Evolutionary conservation across 495 filamentous ascomycete species (phyloP), one percentile per base, ranked within the genome.

Genomic region (Hypoxylon lienhwacheense): DNA sequence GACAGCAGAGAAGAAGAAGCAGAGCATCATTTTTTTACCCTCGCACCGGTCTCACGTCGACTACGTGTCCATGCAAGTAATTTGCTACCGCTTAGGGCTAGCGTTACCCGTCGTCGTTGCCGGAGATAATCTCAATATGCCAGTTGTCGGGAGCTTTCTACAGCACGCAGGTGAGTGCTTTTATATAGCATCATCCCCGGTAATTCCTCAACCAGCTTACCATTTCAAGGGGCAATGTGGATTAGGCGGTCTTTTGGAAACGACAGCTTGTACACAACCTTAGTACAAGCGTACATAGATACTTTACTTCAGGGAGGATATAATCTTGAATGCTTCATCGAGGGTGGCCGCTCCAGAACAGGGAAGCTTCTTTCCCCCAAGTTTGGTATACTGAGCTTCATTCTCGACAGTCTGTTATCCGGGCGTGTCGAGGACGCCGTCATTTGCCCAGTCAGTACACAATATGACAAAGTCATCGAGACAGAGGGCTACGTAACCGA

Each of bases 401-500:
- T 98, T 19, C 70, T 97, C 6, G 92, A 98, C 64, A 91, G 89
- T 62, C 73, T 98, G 2, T 70, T 97, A 2, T 90, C 86, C 4
- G 90, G 92, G n/a, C 79, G 90, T 1, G 88, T 95, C 2, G 76
- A 92, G 47, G 93, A 98, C 68, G 87, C 89, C 11, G 87, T 95
- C 20, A 86, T 98, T 34, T 95, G 90, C 60, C 92, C 92, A 2
- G 93, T 98, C 21, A 92, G 88, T 67, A 96, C 90, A 1, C 93
- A 97, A 63, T 98, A 98, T 66, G 93, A 98, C 77, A 98, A 97
- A 61, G 93, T 98, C 39, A 89, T 98, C 37, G 93, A 98, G 68
- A 96, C 91, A 5, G 92, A 97, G 62, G 93, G 89, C 12, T 98
- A 97, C 65, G 91, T 97, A 41, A 90, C 83, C 43, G 93, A 97